Base-by-base conservation (phyloP, 495 filamentous ascomycete genomes). In the Penicillium odoratum region DNA sequence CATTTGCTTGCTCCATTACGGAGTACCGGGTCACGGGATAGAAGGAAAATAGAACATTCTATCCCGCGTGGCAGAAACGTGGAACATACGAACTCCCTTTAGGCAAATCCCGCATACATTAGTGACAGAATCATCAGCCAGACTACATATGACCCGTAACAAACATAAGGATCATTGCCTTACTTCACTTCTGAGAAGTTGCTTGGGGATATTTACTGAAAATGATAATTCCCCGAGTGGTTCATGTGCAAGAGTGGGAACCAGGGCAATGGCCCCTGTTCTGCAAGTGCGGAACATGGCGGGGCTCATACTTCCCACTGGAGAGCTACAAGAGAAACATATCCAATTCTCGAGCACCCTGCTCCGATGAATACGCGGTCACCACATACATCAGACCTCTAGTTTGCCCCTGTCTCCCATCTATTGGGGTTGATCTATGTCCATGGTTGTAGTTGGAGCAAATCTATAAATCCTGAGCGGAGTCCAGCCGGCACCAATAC, bases 41-140 rank as follows among this genome's bases (percentile, higher is more conserved):
- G 53, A 55, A 51, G 36, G 34, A 26, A 38, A 38, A 55, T 48
- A 33, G 58, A 60, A 60, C 25, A 31, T 60, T 60, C 46, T 25
- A 55, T 59, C 25, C 33, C 45, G 26, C 43, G 44, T 40, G 52
- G 29, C 25, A 46, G 3, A 55, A 60, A 60, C 57, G 57, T 60
- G 57, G 57, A 16, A 7, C 18, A 26, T 18, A 15, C 16, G 10
- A 33, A 33, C 33, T 11, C 43, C 43, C 43, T 10, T 46, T 46
- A 26, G 18, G 11, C 33, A 13, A 36, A 4, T 44, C 42, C 42
- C 18, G 42, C 42, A 44, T 44, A 44, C 42, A 44, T 44, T 44
- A 44, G 15, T 44, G 33, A 11, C 33, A 11, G 33, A 36, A 11
- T 36, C 43, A 25, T 6, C 18, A 15, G 38, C 38, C 38, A 40